Evolutionary conservation across 257 asterid genomes (phyloP), one percentile per base, ranked within the genome.

Genomic region (Fraxinus americana): DNA sequence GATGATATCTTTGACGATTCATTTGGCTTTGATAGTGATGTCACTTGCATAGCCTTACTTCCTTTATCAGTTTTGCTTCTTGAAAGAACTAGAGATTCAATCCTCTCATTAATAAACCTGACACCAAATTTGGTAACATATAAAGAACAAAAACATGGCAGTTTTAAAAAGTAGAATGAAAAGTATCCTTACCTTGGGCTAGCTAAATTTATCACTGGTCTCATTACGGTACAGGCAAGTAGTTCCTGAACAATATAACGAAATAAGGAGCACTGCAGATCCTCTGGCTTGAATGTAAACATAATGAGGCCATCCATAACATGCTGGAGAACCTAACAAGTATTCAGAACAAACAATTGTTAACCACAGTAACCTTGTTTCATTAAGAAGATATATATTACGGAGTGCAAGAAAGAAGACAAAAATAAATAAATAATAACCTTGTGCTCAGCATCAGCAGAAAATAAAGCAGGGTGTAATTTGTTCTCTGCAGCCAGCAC

Each of bases 381-480:
- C 45, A 13, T 63, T 72, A 71, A 25, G 68, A 66, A 36, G 21
- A 72, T 70, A 41, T 21, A 23, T 3, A 23, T 61, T 61, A 23
- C 12, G 16, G 68, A 75, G 34, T 75, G 80, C 50, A 63, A 75
- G 41, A 36, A 25, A 70, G 69, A 79, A 74, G 43, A 69, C 69
- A 76, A 78, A 8, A 39, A 8, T 1, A 8, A 8, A 0, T 1
- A 9, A 8, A 0, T 8, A 7, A 48, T 63, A 77, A 96, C 99
- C 97, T 91, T 92, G 87, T 96, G 98, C 94, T 93, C 98, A 80
- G 98, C 92, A 89, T 96, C 97, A 75, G 97, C 85, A 82, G 98
- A 96, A 90, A 93, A 96, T 77, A 93, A 85, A 74, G 92, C 86
- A 67, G 99, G 98, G 79, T 93, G 98, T 89, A 96, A 82, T 82